phyloP scores from a whole-genome alignment of 2,329 filamentous ascomycete genomes.

The Colletotrichum salicis region DNA sequence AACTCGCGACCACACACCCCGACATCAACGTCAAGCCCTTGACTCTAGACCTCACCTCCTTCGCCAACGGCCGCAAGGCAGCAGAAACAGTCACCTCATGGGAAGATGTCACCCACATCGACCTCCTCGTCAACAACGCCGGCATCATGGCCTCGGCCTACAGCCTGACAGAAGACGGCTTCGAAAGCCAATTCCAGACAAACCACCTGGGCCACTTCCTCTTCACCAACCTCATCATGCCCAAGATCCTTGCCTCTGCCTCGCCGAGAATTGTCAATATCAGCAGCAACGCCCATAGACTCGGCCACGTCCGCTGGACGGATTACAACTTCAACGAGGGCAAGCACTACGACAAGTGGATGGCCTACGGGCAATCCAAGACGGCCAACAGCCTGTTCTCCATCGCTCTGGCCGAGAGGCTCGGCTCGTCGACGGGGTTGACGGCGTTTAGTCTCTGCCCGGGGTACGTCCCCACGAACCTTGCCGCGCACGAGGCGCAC shows the following conservation, averaged over 20 bases:
- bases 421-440: constrained; percentile 47
- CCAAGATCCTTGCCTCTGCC: constrained; percentile 41
- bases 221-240: constrained; percentile 51
- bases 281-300: constrained; percentile 55
- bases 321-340: constrained; percentile 53
- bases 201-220: constrained; percentile 54
- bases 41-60: constrained; percentile 51
- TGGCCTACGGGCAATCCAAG: constrained; percentile 43
- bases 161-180: constrained; percentile 47
- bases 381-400: constrained; percentile 42
- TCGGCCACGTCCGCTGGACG: constrained; percentile 53
- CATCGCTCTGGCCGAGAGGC: constrained; percentile 18
- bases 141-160: constrained; percentile 52
- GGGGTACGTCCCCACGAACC: constrained; percentile 61
- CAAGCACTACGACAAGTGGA: constrained; percentile 39
- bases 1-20: constrained; percentile 46
- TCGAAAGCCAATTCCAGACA: constrained; percentile 50
- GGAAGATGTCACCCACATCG: constrained; percentile 47
- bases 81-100: constrained; percentile 48
- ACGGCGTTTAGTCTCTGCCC: constrained; percentile 60
- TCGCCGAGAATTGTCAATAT: constrained; percentile 54
- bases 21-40: constrained; percentile 48
- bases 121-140: constrained; percentile 56
- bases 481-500: constrained; percentile 19
- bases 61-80: constrained; percentile 51